These are phyloP conservation scores for Cichorium intybus DNA, from an alignment of 140 eudicot species.

Conservation along the genomic window DNA sequence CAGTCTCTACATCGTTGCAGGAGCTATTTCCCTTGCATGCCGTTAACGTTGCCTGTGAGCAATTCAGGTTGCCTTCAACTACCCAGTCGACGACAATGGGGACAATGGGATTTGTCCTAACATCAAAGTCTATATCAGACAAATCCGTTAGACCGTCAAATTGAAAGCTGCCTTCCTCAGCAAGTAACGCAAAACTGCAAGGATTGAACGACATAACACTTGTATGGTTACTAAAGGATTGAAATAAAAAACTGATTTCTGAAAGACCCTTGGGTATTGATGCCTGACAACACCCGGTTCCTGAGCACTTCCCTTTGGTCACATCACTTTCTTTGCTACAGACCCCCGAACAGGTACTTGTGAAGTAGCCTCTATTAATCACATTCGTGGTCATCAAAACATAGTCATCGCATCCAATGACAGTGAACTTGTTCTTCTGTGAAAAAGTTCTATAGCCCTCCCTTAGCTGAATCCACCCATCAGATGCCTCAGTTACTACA, in stretches of 20 bases:
- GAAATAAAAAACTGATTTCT: not conserved
- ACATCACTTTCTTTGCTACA: not conserved
- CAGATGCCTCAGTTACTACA: not conserved
- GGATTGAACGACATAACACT: constrained; percentile 28
- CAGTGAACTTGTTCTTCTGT: constrained; percentile 18
- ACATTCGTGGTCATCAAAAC: not conserved
- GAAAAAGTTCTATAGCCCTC: not conserved
- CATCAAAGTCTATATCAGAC: constrained; percentile 13
- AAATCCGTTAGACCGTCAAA: constrained; percentile 41
- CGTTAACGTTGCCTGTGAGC: constrained; percentile 13
- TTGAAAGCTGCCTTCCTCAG: constrained; percentile 31
- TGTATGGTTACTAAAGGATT: constrained; percentile 17
- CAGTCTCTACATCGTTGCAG: constrained; percentile 29
- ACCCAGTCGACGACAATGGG: constrained; percentile 55
- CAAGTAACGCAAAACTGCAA: constrained; percentile 56
- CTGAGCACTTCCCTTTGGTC: constrained; percentile 29
- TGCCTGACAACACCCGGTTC: constrained; percentile 53
- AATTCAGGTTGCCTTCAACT: constrained; percentile 19
- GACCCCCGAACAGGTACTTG: constrained; percentile 10
- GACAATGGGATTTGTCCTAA: constrained; percentile 14
- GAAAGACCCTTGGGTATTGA: constrained; percentile 41
- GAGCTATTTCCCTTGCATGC: constrained; percentile 35
- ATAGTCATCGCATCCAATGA: constrained; percentile 23
- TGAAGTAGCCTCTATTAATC: not conserved
- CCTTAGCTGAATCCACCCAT: not conserved